Evolutionary conservation across 495 filamentous ascomycete genomes (phyloP).

Genomic region (Schizothecium vesticola): DNA sequence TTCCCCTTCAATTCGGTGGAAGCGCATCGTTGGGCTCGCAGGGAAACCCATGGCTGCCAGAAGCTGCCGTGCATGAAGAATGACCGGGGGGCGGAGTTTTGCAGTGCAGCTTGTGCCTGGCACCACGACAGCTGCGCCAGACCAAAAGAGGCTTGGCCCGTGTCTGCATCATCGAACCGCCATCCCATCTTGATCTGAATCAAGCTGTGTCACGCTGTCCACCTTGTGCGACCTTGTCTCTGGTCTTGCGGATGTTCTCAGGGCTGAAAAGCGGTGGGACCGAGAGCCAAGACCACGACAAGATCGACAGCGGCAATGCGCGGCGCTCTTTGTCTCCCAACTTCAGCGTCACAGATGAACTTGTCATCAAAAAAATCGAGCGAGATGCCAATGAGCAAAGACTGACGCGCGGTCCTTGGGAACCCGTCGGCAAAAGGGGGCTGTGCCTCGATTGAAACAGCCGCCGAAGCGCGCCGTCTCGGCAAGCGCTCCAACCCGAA

Average conservation of each 20-base stretch:
- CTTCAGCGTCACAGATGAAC: too few relatives aligned
- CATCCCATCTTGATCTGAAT: not conserved
- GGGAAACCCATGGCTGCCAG: not conserved
- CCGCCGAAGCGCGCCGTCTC: not conserved
- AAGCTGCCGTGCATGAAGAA: not conserved
- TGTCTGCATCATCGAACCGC: not conserved
- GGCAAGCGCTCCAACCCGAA: not conserved
- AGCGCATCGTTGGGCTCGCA: not conserved
- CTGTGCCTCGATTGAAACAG: not conserved
- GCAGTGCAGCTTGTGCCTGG: not conserved
- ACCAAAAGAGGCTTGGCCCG: not conserved
- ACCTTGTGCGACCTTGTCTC: not conserved
- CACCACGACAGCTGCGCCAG: not conserved
- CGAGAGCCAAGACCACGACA: too few relatives aligned
- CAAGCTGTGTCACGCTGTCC: not conserved
- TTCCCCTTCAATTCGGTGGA: not conserved
- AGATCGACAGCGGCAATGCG: too few relatives aligned
- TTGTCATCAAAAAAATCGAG: too few relatives aligned
- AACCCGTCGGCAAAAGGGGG: not conserved
- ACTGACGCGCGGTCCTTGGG: too few relatives aligned
- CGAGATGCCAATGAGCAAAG: too few relatives aligned
- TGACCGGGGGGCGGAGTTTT: not conserved
- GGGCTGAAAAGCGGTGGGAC: not conserved
- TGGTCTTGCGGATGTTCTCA: not conserved
- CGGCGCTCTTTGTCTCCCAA: too few relatives aligned